Conservation (phyloP, 345 rosid genomes). For the Mallotus nudiflorus region DNA sequence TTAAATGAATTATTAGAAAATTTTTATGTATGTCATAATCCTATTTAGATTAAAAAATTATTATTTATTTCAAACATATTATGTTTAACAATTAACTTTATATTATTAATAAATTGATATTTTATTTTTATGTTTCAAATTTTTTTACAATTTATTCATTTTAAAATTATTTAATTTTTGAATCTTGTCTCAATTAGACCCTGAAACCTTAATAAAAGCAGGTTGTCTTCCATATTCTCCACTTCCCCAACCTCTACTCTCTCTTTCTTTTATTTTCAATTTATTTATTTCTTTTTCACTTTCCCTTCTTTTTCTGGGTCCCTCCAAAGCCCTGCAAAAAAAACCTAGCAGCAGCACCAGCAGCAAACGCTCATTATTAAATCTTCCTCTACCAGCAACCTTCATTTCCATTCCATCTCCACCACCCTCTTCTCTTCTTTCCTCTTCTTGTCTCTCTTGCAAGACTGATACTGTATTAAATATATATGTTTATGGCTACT, state of each 20-base stretch:
- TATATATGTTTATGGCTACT: background rate
- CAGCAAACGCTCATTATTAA: conserved; percentile 19
- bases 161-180: background rate
- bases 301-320: conserved; percentile 12
- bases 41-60: too few species aligned
- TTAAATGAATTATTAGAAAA: too few species aligned
- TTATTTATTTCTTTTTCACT: background rate
- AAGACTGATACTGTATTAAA: too few species aligned
- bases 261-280: conserved; percentile 2
- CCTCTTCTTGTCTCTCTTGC: background rate
- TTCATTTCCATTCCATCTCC: too few species aligned
- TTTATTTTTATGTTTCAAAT: background rate
- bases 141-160: background rate
- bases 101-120: too few species aligned
- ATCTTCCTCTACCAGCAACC: conserved; percentile 20
- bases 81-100: too few species aligned
- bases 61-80: too few species aligned
- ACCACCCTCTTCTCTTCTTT: background rate
- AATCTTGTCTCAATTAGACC: conserved; percentile 42
- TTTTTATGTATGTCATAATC: too few species aligned
- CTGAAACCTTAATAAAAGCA: conserved; percentile 63
- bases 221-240: conserved; percentile 50
- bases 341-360: background rate
- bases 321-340: conserved; percentile 22
- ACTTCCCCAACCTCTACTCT: conserved; percentile 7